These are phyloP conservation scores for Ammopiptanthus mongolicus DNA, from an alignment of 306 rosid species.

Conservation along the genomic window DNA sequence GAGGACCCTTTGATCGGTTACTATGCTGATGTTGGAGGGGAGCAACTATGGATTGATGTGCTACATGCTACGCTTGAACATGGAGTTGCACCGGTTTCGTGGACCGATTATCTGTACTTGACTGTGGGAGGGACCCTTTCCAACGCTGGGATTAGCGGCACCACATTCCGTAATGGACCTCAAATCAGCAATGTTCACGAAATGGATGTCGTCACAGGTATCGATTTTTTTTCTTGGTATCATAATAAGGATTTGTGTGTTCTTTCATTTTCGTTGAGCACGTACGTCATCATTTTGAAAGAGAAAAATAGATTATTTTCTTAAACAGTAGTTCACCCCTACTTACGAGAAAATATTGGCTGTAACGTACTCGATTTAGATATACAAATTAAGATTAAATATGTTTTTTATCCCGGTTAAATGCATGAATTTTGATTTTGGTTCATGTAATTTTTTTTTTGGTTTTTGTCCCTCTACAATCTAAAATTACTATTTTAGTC, in stretches of 20 bases:
- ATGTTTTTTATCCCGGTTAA: too few relatives aligned
- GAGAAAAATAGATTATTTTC: too few relatives aligned
- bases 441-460: too few relatives aligned
- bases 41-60: constrained; percentile 60
- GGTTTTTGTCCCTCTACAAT: too few relatives aligned
- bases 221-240: not conserved
- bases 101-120: constrained; percentile 68
- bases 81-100: constrained; percentile 62
- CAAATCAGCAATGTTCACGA: constrained; percentile 62
- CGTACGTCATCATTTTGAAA: too few relatives aligned
- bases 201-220: constrained; percentile 76
- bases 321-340: too few relatives aligned
- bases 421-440: too few relatives aligned
- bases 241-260: not conserved
- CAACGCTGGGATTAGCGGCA: constrained; percentile 70
- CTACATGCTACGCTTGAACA: constrained; percentile 39
- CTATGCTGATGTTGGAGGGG: constrained; percentile 72
- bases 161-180: constrained; percentile 65
- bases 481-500: too few relatives aligned
- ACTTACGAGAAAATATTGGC: too few relatives aligned
- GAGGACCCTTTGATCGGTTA: constrained; percentile 27
- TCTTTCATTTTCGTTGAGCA: not conserved
- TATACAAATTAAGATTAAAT: too few relatives aligned
- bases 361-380: too few relatives aligned
- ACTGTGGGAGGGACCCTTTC: constrained; percentile 79